Base-by-base conservation (phyloP, 306 rosid genomes). In the Castanea sativa region DNA sequence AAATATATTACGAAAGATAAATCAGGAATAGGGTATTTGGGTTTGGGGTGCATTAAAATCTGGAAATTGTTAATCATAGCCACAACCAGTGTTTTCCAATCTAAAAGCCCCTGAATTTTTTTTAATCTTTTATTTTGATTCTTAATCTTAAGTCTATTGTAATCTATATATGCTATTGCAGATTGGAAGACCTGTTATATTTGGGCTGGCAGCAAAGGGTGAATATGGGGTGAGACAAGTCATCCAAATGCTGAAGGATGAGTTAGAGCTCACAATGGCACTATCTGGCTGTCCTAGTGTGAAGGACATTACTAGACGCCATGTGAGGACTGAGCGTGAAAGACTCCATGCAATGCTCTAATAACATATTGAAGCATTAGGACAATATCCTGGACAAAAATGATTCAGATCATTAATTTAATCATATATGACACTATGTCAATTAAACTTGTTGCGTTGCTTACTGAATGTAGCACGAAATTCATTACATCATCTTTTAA, bases 151-250 rank as follows among this genome's bases (percentile, higher is more conserved):
- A 32, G 8, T 4, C 5, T 9, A 18, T 67, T 19, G 19, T n/a
- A 3, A 29, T 5, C n/a, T 18, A 18, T n/a, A 4, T 49, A 12
- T 35, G 5, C 11, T 67, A 14, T 19, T 67, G 72, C 45, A 67
- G 72, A 67, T 67, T 67, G 72, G 72, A 35, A 67, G 72, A 13
- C 52, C 72, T 67, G 72, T 67, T 67, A 10, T 67, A 14, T 85
- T 52, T 43, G 92, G 92, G 41, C 80, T 89, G 7, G 89, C 92
- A 20, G 89, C 87, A 74, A 83, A 49, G 73, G 92, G 95, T 23
- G 89, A 85, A 78, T n/a, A 5, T 20, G 95, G 95, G 5, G 92
- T 84, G 35, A 84, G 83, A 81, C 74, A 53, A 45, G 89, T 87
- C 27, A 49, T 89, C 35, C 84, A 89, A 71, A 89, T 84, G 87